Percentiles rank a stretch among this genome's conserved stretches.
These are phyloP conservation scores for Cystofilobasidium ferigula DNA, from an alignment of 768 basidiomycete species.

Conservation along the genomic window DNA sequence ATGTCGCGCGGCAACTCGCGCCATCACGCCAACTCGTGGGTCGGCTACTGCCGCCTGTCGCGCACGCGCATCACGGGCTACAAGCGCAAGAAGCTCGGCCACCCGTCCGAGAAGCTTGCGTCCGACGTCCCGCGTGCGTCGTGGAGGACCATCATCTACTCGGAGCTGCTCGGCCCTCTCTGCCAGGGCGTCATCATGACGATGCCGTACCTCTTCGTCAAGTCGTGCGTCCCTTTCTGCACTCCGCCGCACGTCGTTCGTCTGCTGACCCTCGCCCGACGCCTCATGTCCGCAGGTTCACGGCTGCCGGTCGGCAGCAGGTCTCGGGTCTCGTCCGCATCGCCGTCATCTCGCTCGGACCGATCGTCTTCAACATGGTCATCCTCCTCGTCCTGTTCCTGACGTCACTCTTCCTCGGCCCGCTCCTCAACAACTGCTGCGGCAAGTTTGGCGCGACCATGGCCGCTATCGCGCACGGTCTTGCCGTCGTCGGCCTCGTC, in stretches of 20 bases:
- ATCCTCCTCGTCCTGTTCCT: conserved; percentile 79
- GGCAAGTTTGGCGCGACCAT: conserved; percentile 85
- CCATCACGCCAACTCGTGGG: conserved; percentile 96
- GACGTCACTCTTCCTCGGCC: conserved; percentile 81
- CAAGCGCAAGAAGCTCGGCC: conserved; percentile 94
- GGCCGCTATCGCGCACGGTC: conserved; percentile 74
- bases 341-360: conserved; percentile 81
- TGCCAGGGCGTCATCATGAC: conserved; percentile 75
- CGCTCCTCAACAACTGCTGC: conserved; percentile 57
- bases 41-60: conserved; percentile 95
- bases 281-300: conserved; percentile 13
- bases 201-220: conserved; percentile 64
- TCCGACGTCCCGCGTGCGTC: conserved; percentile 86
- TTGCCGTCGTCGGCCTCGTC: conserved; percentile 65
- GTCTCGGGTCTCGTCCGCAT: conserved; percentile 79
- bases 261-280: neutral
- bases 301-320: conserved; percentile 42
- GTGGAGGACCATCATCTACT: conserved; percentile 79
- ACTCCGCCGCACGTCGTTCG: neutral
- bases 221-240: conserved; percentile 34
- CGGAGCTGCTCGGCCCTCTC: conserved; percentile 75
- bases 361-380: conserved; percentile 89
- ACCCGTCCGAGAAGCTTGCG: conserved; percentile 93
- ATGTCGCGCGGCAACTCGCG: conserved; percentile 98
- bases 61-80: conserved; percentile 99